Conservation (phyloP, 2,329 filamentous ascomycete genomes). For the Calonectria crousiana region DNA sequence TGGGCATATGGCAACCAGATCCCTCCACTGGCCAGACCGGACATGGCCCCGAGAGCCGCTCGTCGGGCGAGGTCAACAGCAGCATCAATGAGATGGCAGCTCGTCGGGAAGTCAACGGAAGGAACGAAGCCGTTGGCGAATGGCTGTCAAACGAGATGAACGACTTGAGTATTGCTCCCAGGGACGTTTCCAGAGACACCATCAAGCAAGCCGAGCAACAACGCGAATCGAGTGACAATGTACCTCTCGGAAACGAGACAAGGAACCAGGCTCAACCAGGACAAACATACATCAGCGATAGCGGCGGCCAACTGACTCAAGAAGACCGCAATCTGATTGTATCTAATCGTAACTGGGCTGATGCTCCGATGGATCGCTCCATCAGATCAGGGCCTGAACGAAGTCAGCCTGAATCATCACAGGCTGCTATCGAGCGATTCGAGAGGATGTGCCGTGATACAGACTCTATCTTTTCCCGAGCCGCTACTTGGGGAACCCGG, state of each 20-base stretch:
- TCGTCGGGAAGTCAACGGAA: conserved; percentile 56
- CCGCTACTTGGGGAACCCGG: conserved; percentile 78
- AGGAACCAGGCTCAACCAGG: conserved; percentile 63
- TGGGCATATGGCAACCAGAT: conserved; percentile 57
- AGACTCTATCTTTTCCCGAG: conserved; percentile 70
- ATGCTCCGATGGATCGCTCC: conserved; percentile 59
- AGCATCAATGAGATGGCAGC: conserved; percentile 64
- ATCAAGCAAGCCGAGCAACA: conserved; percentile 39
- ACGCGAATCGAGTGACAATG: conserved; percentile 51
- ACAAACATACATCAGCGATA: conserved; percentile 62
- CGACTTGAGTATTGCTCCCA: conserved; percentile 41
- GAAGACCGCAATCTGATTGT: conserved; percentile 65
- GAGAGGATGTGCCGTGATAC: conserved; percentile 66
- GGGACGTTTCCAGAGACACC: conserved; percentile 37
- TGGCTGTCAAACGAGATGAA: conserved; percentile 60
- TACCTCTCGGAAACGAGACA: conserved; percentile 61
- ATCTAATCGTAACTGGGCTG: conserved; percentile 61
- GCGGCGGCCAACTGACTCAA: conserved; percentile 57
- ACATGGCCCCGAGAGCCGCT: conserved; percentile 60
- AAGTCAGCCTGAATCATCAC: conserved; percentile 63
- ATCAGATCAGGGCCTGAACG: conserved; percentile 53
- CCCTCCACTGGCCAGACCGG: conserved; percentile 57
- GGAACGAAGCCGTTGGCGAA: conserved; percentile 62
- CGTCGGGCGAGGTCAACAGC: conserved; percentile 58
- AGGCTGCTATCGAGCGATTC: conserved; percentile 66